Evolutionary conservation across 1,284 basidiomycete genomes (phyloP).

Genomic region (Rhodotorula sp.): DNA sequence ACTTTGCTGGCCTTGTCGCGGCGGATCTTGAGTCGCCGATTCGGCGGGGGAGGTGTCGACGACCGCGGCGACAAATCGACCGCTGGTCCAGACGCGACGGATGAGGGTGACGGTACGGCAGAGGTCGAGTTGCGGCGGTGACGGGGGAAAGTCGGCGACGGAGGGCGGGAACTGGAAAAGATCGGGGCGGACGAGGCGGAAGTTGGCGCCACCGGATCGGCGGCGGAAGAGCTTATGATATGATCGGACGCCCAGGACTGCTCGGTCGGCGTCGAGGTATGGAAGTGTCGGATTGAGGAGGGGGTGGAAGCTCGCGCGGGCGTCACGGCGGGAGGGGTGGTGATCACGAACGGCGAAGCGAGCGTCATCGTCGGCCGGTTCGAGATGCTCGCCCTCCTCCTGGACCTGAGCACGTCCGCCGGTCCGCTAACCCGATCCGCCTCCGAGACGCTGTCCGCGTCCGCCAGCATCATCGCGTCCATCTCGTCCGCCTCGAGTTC

Average conservation of each 20-base stretch:
- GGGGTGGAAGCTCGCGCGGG: not conserved
- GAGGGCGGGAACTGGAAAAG: not conserved
- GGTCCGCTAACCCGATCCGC: not conserved
- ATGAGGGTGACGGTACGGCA: slow-evolving; percentile 11
- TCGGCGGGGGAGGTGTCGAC: not conserved
- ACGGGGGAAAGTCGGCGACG: not conserved
- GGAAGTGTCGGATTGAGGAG: not conserved
- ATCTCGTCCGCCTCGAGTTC: slow-evolving; percentile 33
- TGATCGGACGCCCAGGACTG: not conserved
- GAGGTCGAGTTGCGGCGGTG: slow-evolving; percentile 23
- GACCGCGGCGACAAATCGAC: not conserved
- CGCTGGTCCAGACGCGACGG: not conserved
- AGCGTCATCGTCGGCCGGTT: slow-evolving; percentile 8
- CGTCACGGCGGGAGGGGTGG: slow-evolving; percentile 6
- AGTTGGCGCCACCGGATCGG: not conserved
- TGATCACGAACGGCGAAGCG: slow-evolving; percentile 19
- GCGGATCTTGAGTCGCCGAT: not conserved
- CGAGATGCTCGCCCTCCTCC: slow-evolving; percentile 32
- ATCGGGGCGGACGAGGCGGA: not conserved
- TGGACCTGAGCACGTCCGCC: slow-evolving; percentile 13
- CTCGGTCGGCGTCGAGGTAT: not conserved
- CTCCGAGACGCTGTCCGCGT: not conserved
- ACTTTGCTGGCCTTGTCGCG: not conserved
- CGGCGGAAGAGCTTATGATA: not conserved
- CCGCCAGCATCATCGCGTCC: slow-evolving; percentile 7